Percentiles rank a stretch among this genome's conserved stretches.
These are phyloP conservation scores for Henckelia pumila DNA, from an alignment of 257 asterid species.

Conservation along the genomic window DNA sequence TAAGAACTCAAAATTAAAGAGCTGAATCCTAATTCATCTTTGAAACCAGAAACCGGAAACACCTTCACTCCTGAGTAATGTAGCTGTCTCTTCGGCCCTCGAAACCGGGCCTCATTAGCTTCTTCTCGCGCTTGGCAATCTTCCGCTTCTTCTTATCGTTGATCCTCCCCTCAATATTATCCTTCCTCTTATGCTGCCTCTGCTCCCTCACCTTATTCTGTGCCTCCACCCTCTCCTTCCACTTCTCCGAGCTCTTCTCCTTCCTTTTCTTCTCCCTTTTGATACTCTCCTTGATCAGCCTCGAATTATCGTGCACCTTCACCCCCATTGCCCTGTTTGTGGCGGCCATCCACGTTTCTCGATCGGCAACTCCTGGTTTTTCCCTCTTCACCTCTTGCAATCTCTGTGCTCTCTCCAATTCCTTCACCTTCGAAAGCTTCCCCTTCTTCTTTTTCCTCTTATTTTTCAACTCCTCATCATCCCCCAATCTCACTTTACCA, in stretches of 20 bases:
- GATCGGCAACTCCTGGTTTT: slow-evolving; percentile 58
- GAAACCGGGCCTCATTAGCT: slow-evolving; percentile 89
- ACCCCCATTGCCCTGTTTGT: slow-evolving; percentile 71
- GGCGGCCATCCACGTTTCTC: slow-evolving; percentile 80
- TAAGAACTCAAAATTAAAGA: slow-evolving; percentile 9
- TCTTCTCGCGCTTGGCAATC: slow-evolving; percentile 91
- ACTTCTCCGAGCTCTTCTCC: slow-evolving; percentile 69
- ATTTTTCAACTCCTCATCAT: slow-evolving; percentile 41
- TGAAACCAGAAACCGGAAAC: background rate
- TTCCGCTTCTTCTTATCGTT: slow-evolving; percentile 72
- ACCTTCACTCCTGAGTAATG: slow-evolving; percentile 57
- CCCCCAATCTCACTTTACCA: slow-evolving; percentile 73
- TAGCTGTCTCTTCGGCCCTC: slow-evolving; percentile 79
- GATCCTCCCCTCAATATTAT: slow-evolving; percentile 67
- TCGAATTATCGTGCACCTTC: slow-evolving; percentile 77
- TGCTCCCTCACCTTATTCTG: slow-evolving; percentile 57
- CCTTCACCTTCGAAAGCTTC: slow-evolving; percentile 56
- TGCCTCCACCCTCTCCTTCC: slow-evolving; percentile 75
- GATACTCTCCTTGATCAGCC: slow-evolving; percentile 69
- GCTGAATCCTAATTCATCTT: slow-evolving; percentile 4
- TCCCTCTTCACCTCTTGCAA: slow-evolving; percentile 62
- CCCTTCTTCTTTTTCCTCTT: slow-evolving; percentile 53
- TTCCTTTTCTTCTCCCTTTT: slow-evolving; percentile 70
- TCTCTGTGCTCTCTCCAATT: slow-evolving; percentile 58
- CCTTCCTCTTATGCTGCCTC: slow-evolving; percentile 74